phyloP scores from a whole-genome alignment of 352 stramenopile genomes.

The Phytophthora palmivora region DNA sequence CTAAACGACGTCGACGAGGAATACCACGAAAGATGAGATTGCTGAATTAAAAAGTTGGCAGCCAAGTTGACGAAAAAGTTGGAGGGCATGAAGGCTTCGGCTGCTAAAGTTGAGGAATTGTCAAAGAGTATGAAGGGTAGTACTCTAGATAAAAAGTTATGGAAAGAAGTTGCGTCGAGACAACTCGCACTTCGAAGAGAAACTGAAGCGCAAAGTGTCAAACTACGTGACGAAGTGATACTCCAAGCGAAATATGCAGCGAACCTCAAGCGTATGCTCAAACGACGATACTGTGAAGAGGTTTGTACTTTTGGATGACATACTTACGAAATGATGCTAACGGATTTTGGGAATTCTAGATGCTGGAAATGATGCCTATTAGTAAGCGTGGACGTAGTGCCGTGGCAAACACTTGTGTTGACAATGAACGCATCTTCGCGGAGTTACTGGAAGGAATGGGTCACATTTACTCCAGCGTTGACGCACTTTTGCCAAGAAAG shows the following conservation, averaged over 20 bases:
- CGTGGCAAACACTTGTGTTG: neutral
- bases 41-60: conserved; percentile 3
- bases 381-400: neutral
- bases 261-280: conserved; percentile 34
- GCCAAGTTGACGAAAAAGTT: conserved; percentile 5
- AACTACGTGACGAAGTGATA: conserved; percentile 8
- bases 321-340: neutral
- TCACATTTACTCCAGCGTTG: conserved; percentile 8
- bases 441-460: conserved; percentile 13
- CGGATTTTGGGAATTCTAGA: conserved; percentile 8
- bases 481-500: conserved; percentile 21
- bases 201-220: conserved; percentile 9
- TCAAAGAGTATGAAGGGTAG: neutral
- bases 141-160: conserved; percentile 1
- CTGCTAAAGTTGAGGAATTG: neutral
- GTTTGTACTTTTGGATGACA: neutral
- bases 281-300: conserved; percentile 32
- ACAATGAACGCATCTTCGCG: conserved; percentile 11
- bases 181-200: conserved; percentile 10
- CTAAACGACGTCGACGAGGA: conserved; percentile 7
- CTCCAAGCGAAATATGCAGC: conserved; percentile 9
- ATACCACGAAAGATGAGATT: conserved; percentile 28
- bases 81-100: neutral
- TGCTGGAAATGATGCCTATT: conserved; percentile 30
- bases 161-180: conserved; percentile 15